Evolutionary conservation across 2,329 filamentous ascomycete genomes (phyloP), one percentile per base, ranked within the genome.

Genomic region (Fusarium udum): DNA sequence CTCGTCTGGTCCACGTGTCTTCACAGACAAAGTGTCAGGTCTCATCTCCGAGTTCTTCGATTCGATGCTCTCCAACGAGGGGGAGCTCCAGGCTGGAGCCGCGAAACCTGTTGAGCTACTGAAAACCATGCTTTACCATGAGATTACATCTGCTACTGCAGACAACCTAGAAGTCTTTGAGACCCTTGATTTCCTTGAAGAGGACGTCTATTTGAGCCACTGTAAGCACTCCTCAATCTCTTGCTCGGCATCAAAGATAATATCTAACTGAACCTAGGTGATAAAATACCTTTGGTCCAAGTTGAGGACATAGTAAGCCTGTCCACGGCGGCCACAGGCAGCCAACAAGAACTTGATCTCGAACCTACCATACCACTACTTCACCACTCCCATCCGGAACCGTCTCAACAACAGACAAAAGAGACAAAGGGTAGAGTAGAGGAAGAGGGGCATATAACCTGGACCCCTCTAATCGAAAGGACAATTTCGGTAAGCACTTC

Each of bases 181-280:
- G 18, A 22, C 45, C 8, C 2, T 48, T 11, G 45, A 31, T 22
- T 3, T 0, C 0, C 45, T 48, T 31, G 45, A 48, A 22, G 26
- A 48, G 7, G 26, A 48, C 0, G 45, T 22, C 6, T 28, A 4
- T 48, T 28, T 22, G 0, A 48, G 20, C 14, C 26, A 22, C 7
- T 15, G 45, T 48, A 28, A 31, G 45, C 6, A 3, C 9, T 15
- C 20, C 4, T 6, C 6, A 0, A 16, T 22, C 13, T 48, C 45
- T 4, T 4, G 6, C 0, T 48, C 3, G 10, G 6, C 4, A 22
- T 0, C 1, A 48, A 22, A 48, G 26, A 28, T 7, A 6, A 3
- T 7, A 12, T 8, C 45, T 28, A 15, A 48, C 45, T 31, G 6
- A 3, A 10, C 6, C 0, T 6, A 28, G 45, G 20, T 28, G 14